Conservation (phyloP, 495 filamentous ascomycete species). For the Acidomyces sp. region DNA sequence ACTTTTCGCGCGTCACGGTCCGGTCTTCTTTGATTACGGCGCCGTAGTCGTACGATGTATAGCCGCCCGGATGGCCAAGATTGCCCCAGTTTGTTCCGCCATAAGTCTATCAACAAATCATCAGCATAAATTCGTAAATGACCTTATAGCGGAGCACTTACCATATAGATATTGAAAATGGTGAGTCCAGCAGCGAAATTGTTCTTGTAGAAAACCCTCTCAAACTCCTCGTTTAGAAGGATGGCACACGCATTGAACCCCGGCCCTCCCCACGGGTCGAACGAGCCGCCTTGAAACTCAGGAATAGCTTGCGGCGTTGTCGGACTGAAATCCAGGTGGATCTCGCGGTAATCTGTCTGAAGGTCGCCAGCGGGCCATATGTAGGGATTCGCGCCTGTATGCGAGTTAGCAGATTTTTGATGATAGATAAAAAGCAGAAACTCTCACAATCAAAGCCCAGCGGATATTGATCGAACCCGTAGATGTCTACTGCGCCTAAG, state of each 20-base stretch:
- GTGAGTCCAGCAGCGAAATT: constrained; percentile 49
- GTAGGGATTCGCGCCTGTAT: constrained; percentile 33
- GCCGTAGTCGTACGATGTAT: constrained; percentile 65
- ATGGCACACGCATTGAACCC: constrained; percentile 52
- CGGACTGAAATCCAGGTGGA: constrained; percentile 47
- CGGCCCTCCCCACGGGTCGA: constrained; percentile 51
- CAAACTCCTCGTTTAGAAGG: constrained; percentile 56
- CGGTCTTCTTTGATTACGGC: constrained; percentile 56
- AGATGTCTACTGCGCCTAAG: constrained; percentile 56
- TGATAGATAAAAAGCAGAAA: no score
- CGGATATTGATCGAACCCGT: constrained; percentile 64
- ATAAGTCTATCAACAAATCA: no score
- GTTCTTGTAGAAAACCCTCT: constrained; percentile 73
- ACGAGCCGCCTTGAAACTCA: constrained; percentile 66
- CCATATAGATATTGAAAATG: constrained; percentile 60
- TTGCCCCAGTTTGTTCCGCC: constrained; percentile 81
- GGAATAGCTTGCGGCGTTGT: constrained; percentile 53
- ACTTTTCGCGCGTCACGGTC: constrained; percentile 57
- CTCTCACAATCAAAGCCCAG: constrained; percentile 37
- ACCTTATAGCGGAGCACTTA: no score
- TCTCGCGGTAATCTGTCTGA: constrained; percentile 26
- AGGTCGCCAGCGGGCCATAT: constrained; percentile 31
- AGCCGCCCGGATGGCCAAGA: constrained; percentile 51
- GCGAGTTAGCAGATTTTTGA: no score
- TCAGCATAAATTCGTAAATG: no score